These are phyloP conservation scores for Delphinella strobiligena DNA, from an alignment of 2,329 filamentous ascomycete species.

Conservation along the genomic window DNA sequence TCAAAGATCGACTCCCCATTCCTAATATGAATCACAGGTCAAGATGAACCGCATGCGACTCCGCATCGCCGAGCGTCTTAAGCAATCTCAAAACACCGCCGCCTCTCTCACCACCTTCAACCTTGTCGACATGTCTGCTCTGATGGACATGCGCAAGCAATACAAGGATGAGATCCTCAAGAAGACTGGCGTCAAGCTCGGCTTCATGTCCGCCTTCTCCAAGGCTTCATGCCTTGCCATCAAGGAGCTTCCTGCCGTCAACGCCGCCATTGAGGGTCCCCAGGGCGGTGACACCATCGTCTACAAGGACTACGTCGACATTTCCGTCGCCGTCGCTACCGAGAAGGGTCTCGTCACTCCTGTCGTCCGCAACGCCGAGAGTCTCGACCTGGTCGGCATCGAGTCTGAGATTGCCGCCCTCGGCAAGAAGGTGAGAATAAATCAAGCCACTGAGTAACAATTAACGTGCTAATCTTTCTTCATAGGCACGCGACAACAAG, in stretches of 20 bases:
- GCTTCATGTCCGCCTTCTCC: slow-evolving; percentile 99
- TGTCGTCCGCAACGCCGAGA: slow-evolving; percentile 86
- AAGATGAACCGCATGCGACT: slow-evolving; percentile 99
- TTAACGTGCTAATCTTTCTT: no score
- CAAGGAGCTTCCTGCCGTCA: slow-evolving; percentile 87
- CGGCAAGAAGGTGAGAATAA: slow-evolving; percentile 63
- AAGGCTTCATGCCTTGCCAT: slow-evolving; percentile 82
- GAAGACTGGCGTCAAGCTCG: slow-evolving; percentile 92
- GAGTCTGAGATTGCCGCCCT: slow-evolving; percentile 86
- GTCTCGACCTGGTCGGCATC: slow-evolving; percentile 75
- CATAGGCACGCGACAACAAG: slow-evolving; percentile 84
- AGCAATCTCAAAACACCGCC: slow-evolving; percentile 98
- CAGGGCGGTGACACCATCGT: slow-evolving; percentile 95
- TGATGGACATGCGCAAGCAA: slow-evolving; percentile 93
- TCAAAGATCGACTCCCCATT: no score
- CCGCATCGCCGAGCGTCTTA: slow-evolving; percentile 90
- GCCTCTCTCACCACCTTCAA: slow-evolving; percentile 97
- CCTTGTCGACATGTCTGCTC: slow-evolving; percentile 95
- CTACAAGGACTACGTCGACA: slow-evolving; percentile 95
- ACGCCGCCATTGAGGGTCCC: slow-evolving; percentile 92
- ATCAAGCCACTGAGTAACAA: no score
- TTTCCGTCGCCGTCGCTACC: slow-evolving; percentile 92
- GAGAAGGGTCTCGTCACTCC: slow-evolving; percentile 96
- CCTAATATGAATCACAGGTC: no score
- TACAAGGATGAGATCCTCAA: slow-evolving; percentile 97